phyloP scores from a whole-genome alignment of 768 basidiomycete genomes.

The Amylocystis lapponica region DNA sequence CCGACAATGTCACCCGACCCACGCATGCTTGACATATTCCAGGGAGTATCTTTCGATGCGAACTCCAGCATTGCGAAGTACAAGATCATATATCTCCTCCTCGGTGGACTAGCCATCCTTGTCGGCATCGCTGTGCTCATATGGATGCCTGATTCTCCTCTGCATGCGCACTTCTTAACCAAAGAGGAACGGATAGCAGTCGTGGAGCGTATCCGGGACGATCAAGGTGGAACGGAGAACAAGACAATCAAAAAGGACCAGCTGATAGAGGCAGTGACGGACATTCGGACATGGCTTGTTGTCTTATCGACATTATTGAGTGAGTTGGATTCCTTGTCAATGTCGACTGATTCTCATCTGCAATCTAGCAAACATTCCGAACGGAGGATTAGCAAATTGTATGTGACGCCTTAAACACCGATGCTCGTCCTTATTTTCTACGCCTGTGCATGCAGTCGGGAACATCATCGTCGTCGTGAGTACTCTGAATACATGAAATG shows the following conservation, averaged over 20 bases:
- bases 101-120: conserved; percentile 54
- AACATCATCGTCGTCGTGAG: conserved; percentile 49
- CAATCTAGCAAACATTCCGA: conserved; percentile 54
- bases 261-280: conserved; percentile 49
- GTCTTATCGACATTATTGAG: conserved; percentile 55
- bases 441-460: conserved; percentile 34
- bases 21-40: too few relatives aligned
- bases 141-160: conserved; percentile 63
- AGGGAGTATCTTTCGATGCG: conserved; percentile 15
- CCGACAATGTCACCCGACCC: too few relatives aligned
- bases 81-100: conserved; percentile 56
- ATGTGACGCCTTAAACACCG: conserved; percentile 13
- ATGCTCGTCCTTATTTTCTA: neutral
- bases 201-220: conserved; percentile 59
- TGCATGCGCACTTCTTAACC: conserved; percentile 50
- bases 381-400: conserved; percentile 67
- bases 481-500: neutral
- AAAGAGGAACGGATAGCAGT: conserved; percentile 57
- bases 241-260: conserved; percentile 56
- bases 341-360: neutral
- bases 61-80: conserved; percentile 44
- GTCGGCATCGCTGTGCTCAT: conserved; percentile 52
- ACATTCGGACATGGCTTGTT: conserved; percentile 61
- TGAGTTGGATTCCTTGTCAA: conserved; percentile 24
- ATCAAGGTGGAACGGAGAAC: conserved; percentile 61